Conservation (phyloP, 2,329 filamentous ascomycete species). For the Cercospora beticola region DNA sequence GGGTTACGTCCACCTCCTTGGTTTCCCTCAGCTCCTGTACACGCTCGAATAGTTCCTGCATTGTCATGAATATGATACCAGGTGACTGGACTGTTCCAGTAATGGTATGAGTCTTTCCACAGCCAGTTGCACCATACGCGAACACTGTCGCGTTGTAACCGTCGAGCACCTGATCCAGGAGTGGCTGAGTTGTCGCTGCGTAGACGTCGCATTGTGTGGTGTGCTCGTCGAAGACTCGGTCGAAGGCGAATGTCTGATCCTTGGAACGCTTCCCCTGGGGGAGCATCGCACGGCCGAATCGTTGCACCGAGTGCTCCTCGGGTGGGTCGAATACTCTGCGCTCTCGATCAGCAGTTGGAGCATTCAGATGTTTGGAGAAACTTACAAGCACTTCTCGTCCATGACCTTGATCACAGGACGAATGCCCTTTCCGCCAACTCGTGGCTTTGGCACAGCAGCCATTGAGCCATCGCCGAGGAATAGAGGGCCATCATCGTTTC, state of each 20-base stretch:
- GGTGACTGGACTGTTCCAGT: slow-evolving; percentile 84
- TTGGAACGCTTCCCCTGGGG: slow-evolving; percentile 85
- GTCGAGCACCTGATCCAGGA: slow-evolving; percentile 94
- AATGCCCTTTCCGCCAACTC: slow-evolving; percentile 81
- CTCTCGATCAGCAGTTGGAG: neutral
- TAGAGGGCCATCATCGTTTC: slow-evolving; percentile 77
- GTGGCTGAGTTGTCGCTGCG: slow-evolving; percentile 80
- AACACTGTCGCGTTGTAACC: slow-evolving; percentile 99
- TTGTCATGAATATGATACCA: slow-evolving; percentile 97
- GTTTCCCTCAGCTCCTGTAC: slow-evolving; percentile 83
- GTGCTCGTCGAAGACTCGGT: slow-evolving; percentile 95
- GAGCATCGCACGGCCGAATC: slow-evolving; percentile 76
- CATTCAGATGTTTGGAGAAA: neutral
- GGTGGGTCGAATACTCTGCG: slow-evolving; percentile 91
- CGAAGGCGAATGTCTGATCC: slow-evolving; percentile 96
- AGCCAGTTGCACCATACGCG: slow-evolving; percentile 95
- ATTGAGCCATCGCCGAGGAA: slow-evolving; percentile 97
- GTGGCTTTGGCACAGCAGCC: slow-evolving; percentile 80
- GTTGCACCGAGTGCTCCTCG: slow-evolving; percentile 88
- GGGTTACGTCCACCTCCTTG: slow-evolving; percentile 83
- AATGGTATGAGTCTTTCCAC: slow-evolving; percentile 98
- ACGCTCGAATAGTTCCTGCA: slow-evolving; percentile 98
- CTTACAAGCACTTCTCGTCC: slow-evolving; percentile 92
- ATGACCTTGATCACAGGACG: slow-evolving; percentile 92
- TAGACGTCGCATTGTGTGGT: slow-evolving; percentile 90